phyloP scores from a whole-genome alignment of 768 basidiomycete genomes.

The Dioszegia crocea region DNA sequence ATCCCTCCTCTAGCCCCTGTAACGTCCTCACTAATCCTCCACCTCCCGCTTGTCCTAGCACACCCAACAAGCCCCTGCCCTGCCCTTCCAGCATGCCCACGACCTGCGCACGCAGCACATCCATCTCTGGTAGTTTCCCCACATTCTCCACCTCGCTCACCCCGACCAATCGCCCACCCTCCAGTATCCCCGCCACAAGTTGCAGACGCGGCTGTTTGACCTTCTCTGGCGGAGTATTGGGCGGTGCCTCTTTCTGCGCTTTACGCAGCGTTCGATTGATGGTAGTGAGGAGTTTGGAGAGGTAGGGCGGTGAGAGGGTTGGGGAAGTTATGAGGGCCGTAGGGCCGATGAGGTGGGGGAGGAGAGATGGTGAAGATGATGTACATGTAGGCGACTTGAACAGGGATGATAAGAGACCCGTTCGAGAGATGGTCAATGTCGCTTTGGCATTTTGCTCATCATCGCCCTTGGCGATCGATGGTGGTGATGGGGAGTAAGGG shows the following conservation, averaged over 20 bases:
- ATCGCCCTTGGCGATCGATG: slow-evolving; percentile 33
- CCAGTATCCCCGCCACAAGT: slow-evolving; percentile 74
- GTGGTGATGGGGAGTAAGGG: slow-evolving; percentile 4
- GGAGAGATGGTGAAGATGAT: slow-evolving; percentile 64
- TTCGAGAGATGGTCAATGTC: slow-evolving; percentile 60
- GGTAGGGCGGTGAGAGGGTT: slow-evolving; percentile 39
- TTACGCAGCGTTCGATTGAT: slow-evolving; percentile 28
- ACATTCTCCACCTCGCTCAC: slow-evolving; percentile 61
- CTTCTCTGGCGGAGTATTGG: slow-evolving; percentile 7
- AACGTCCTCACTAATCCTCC: slow-evolving; percentile 66
- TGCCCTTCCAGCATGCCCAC: slow-evolving; percentile 77
- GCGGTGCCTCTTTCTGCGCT: slow-evolving; percentile 17
- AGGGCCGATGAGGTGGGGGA: slow-evolving; percentile 51
- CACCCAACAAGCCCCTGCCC: slow-evolving; percentile 66
- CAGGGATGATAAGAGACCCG: slow-evolving; percentile 61
- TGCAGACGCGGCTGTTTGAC: slow-evolving; percentile 51
- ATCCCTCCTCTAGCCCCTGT: slow-evolving; percentile 66
- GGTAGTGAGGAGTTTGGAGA: slow-evolving; percentile 27
- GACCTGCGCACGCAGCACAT: slow-evolving; percentile 72
- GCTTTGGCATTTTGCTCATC: slow-evolving; percentile 50
- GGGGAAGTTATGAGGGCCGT: slow-evolving; percentile 41
- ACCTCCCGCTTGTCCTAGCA: slow-evolving; percentile 66
- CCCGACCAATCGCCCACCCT: slow-evolving; percentile 63
- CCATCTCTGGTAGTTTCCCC: slow-evolving; percentile 70
- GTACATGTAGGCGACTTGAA: slow-evolving; percentile 57